Percentiles rank a stretch among this genome's conserved stretches.
phyloP scores from a whole-genome alignment of 345 rosid genomes.

The Geranium rotundifolium region DNA sequence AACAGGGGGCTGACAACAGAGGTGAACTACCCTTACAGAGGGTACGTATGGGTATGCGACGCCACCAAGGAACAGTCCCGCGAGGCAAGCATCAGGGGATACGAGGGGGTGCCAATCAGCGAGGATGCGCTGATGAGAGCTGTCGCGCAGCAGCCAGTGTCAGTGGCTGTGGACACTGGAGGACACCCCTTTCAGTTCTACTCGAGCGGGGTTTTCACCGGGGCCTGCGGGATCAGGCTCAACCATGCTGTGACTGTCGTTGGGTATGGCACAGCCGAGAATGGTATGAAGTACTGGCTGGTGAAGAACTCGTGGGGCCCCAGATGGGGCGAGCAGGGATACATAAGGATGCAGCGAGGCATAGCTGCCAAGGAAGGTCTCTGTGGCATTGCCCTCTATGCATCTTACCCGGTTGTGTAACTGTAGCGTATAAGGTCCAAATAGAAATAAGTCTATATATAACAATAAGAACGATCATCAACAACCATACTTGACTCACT shows the following conservation, averaged over 20 bases:
- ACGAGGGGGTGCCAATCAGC: constrained; percentile 14
- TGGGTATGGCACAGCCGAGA: constrained; percentile 18
- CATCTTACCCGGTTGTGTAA: constrained; percentile 18
- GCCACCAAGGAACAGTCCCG: neutral
- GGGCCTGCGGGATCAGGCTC: constrained; percentile 15
- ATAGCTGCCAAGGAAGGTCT: constrained; percentile 12
- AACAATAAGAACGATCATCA: neutral
- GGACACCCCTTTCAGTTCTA: constrained; percentile 19
- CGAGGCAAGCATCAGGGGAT: constrained; percentile 16
- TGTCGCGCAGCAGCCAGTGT: constrained; percentile 22
- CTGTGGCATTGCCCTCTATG: constrained; percentile 22
- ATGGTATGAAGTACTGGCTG: constrained; percentile 26
- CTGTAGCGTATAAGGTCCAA: too few relatives aligned
- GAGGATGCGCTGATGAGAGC: constrained; percentile 18
- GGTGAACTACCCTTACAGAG: constrained; percentile 17
- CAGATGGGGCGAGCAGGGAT: constrained; percentile 21
- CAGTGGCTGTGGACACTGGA: constrained; percentile 22
- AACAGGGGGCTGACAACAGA: constrained; percentile 22
- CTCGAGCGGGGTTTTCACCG: constrained; percentile 17
- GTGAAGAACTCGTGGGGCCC: constrained; percentile 33
- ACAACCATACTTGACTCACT: too few relatives aligned
- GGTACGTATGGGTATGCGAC: constrained; percentile 9
- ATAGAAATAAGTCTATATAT: too few relatives aligned
- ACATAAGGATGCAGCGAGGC: constrained; percentile 22
- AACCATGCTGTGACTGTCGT: constrained; percentile 22